Evolutionary conservation across 208 protist species (phyloP), one percentile per base, ranked within the genome.

Genomic region (Trypanosoma lewisi): DNA sequence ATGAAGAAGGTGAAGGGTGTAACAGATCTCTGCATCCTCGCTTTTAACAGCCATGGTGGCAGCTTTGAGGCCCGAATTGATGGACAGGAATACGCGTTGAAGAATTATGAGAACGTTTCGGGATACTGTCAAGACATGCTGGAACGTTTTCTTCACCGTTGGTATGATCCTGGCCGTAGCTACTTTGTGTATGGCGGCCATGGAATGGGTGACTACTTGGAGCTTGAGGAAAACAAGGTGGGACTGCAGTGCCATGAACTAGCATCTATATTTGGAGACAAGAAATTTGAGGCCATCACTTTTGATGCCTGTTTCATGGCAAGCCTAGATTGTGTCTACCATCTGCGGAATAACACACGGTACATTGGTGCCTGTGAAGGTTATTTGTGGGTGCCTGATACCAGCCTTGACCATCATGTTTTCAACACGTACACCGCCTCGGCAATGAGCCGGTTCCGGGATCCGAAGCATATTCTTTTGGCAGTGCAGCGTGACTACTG

Each of bases 301-400:
- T 91, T 94, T 57, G 87, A 94, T 50, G 84, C 87, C 19, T 94
- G 87, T 73, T 94, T 94, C 63, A 94, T 94, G 87, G 77, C 84
- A 25, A 91, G 88, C 73, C 63, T 91, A 0, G 87, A 94, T 70
- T 91, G 87, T 63, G 87, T 76, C 41, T 91, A 94, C 44, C 77
- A 91, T 36, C 73, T 94, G 53, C 83, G 87, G 14, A 65, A 90
- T 74, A 91, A 94, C 67, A 94, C 87, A 23, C 67, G 73, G 0
- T 91, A 85, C 67, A 89, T 94, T 73, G 84, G 84, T 0, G 87
- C 80, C 8, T 90, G 80, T 37, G 87, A 94, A 63, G 87, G 87
- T 17, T 94, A 94, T 64, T 73, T 91, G 70, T 94, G 87, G 87
- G 84, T 86, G 71, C 80, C 82, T 7, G 87, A 94, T 66, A 83